A percentile compares a stretch with the other conserved stretches of the same genome.
Conservation (phyloP, 495 filamentous ascomycete genomes). For the Hypoxylon subgilvum region DNA sequence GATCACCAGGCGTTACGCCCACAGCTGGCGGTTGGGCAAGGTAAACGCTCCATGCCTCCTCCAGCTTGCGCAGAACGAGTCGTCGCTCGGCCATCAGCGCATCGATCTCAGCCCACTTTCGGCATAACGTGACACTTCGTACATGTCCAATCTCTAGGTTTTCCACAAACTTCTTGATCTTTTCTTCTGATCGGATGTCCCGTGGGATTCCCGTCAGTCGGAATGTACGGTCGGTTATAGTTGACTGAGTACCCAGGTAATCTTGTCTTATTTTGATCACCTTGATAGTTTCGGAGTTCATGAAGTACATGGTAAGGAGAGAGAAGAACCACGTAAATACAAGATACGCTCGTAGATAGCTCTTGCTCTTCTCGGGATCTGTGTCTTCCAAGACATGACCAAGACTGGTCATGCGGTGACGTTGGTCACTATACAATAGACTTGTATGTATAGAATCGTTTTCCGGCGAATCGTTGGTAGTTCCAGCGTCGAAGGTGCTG, state of each 20-base stretch:
- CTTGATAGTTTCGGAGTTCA: conserved; percentile 78
- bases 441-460: conserved; percentile 2
- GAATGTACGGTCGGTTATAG: conserved; percentile 92
- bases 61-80: conserved; percentile 70
- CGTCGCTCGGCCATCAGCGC: conserved; percentile 71
- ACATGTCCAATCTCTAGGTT: conserved; percentile 90
- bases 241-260: conserved; percentile 90
- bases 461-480: conserved; percentile 5
- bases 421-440: conserved; percentile 6
- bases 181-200: conserved; percentile 78
- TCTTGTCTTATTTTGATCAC: conserved; percentile 86
- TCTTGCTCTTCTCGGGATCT: conserved; percentile 42
- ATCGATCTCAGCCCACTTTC: conserved; percentile 87
- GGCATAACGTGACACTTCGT: conserved; percentile 83
- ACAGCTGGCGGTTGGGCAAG: conserved; percentile 38
- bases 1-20: conserved; percentile 1
- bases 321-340: conserved; percentile 92
- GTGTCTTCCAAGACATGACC: neutral
- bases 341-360: conserved; percentile 92
- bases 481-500: conserved; percentile 57
- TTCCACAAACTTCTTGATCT: conserved; percentile 87
- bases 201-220: conserved; percentile 85
- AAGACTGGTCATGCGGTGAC: neutral
- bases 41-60: conserved; percentile 83
- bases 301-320: conserved; percentile 77